Percentiles rank a stretch among this genome's conserved stretches.
phyloP scores from a whole-genome alignment of 2,329 filamentous ascomycete genomes.

The Verticillium klebahnii region DNA sequence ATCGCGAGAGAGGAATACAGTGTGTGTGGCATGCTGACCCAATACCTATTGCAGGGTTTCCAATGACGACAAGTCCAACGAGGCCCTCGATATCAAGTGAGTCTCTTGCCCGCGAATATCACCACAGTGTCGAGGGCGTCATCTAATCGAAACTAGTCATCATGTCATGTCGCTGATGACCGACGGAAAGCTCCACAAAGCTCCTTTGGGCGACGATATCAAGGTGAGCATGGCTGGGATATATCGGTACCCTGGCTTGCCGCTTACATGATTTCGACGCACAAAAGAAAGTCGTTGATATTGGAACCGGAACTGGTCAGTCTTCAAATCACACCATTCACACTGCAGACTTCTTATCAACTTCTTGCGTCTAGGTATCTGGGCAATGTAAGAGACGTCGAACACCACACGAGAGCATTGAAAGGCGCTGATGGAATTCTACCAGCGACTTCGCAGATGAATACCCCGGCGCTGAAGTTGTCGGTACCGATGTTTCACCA shows the following conservation, averaged over 20 bases:
- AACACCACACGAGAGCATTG: too few relatives aligned
- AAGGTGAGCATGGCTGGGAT: conserved; percentile 19
- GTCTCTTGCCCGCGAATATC: neutral
- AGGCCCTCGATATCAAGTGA: conserved; percentile 22
- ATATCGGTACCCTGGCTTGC: neutral
- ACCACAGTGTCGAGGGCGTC: too few relatives aligned
- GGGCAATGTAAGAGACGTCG: conserved; percentile 1
- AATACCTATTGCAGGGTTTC: neutral
- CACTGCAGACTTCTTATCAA: neutral
- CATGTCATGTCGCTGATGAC: conserved; percentile 17
- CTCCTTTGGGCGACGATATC: conserved; percentile 17
- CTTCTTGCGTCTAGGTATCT: conserved; percentile 2
- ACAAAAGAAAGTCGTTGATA: conserved; percentile 12
- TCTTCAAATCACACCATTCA: neutral
- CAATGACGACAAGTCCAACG: conserved; percentile 25
- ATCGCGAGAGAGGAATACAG: neutral
- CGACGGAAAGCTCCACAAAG: conserved; percentile 18
- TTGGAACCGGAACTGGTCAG: conserved; percentile 14
- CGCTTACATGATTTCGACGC: conserved; percentile 14
- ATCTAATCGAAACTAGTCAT: conserved; percentile 12
- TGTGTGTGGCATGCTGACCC: too few relatives aligned
- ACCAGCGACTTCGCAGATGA: conserved; percentile 43
- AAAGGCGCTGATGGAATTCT: neutral
- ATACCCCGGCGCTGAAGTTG: conserved; percentile 38
- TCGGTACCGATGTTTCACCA: conserved; percentile 52